phyloP scores from a whole-genome alignment of 148 eudicot genomes.

The Silene uniflora region DNA sequence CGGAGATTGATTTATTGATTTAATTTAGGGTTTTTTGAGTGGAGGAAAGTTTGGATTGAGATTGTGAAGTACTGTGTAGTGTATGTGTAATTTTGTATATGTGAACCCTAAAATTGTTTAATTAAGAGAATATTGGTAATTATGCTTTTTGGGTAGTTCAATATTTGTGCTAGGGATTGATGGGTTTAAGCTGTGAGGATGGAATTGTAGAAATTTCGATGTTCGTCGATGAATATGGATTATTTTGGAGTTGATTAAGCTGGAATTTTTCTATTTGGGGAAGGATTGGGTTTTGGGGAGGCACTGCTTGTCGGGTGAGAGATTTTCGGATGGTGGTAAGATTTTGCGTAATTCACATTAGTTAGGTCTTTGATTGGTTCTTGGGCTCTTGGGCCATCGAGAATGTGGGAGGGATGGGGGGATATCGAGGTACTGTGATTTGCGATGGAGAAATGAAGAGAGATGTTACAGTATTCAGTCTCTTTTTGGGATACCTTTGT shows the following conservation, averaged over 20 bases:
- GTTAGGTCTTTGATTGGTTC: not conserved
- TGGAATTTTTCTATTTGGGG: not conserved
- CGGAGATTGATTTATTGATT: not conserved
- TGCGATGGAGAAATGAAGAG: too few relatives aligned
- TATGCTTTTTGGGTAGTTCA: not conserved
- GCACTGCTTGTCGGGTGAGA: not conserved
- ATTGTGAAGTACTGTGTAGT: not conserved
- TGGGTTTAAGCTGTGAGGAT: not conserved
- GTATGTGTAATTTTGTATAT: not conserved
- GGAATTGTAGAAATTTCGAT: not conserved
- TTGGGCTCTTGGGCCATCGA: not conserved
- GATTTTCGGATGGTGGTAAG: not conserved
- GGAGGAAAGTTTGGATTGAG: not conserved
- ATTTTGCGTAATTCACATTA: not conserved
- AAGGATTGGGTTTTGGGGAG: not conserved
- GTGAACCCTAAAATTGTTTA: not conserved
- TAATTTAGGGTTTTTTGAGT: not conserved
- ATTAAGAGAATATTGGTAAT: not conserved
- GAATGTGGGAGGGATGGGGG: not conserved
- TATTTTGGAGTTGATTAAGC: not conserved
- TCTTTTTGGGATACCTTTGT: not conserved
- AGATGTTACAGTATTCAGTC: not conserved
- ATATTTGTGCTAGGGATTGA: not conserved
- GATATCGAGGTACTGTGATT: not conserved
- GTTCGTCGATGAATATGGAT: not conserved